phyloP scores from a whole-genome alignment of 2,329 filamentous ascomycete species.

The Aureobasidium sp. region DNA sequence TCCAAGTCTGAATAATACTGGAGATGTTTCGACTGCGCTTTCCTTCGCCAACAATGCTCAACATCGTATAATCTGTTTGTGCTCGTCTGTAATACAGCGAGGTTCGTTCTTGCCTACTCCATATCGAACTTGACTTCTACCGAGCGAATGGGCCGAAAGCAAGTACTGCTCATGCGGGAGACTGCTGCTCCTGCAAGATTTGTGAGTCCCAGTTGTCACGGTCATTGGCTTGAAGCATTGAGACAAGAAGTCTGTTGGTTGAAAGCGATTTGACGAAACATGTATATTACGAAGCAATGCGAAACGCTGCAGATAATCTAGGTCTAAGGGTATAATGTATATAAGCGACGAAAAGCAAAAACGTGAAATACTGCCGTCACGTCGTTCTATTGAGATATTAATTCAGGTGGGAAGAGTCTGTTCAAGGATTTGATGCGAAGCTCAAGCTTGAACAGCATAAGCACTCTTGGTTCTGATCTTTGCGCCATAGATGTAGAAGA shows the following conservation, averaged over 20 bases:
- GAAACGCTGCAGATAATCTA: background rate
- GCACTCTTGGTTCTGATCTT: slow-evolving; percentile 16
- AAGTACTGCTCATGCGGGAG: background rate
- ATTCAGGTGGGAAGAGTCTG: no score
- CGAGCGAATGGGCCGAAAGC: no score
- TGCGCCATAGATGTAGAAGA: slow-evolving; percentile 19
- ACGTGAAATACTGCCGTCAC: background rate
- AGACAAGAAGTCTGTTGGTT: background rate
- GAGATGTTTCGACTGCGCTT: background rate
- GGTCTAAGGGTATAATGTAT: background rate
- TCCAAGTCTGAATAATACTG: background rate
- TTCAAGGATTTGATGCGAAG: background rate
- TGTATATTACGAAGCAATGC: background rate
- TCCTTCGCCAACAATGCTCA: background rate
- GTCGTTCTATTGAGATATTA: background rate
- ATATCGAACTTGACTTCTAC: no score
- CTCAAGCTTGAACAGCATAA: slow-evolving; percentile 10
- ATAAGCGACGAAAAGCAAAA: background rate
- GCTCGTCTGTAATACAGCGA: no score
- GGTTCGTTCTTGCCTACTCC: no score
- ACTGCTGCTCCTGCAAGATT: background rate
- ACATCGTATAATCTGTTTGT: background rate
- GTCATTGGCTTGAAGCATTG: no score
- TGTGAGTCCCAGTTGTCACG: background rate
- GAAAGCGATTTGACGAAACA: background rate